Evolutionary conservation across 2,329 filamentous ascomycete genomes (phyloP).

Genomic region (Neofusicoccum ribis): DNA sequence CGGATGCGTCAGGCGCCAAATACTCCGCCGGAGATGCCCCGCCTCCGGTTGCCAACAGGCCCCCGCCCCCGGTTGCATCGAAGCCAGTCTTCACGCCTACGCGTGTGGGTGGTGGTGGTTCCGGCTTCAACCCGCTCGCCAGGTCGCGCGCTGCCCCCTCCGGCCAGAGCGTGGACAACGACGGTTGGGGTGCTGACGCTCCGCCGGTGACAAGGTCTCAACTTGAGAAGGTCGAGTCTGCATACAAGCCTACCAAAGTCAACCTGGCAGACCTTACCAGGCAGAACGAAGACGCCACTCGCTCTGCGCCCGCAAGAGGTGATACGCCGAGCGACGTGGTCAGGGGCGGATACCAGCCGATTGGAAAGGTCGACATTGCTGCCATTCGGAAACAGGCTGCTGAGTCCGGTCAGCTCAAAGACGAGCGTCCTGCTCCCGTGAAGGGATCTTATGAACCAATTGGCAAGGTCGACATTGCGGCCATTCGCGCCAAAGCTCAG

Average conservation of each 20-base stretch:
- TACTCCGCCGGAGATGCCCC: slow-evolving; percentile 71
- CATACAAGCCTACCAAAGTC: slow-evolving; percentile 94
- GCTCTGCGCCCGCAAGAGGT: slow-evolving; percentile 50
- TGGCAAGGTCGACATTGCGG: slow-evolving; percentile 95
- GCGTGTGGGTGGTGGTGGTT: slow-evolving; percentile 48
- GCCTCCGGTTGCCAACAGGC: slow-evolving; percentile 53
- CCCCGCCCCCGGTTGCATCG: slow-evolving; percentile 71
- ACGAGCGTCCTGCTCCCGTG: slow-evolving; percentile 80
- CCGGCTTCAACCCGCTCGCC: slow-evolving; percentile 67
- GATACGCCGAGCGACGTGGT: slow-evolving; percentile 64
- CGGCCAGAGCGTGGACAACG: slow-evolving; percentile 67
- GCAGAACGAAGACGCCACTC: slow-evolving; percentile 68
- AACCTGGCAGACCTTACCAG: slow-evolving; percentile 84
- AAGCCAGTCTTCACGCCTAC: slow-evolving; percentile 93
- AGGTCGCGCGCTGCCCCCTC: slow-evolving; percentile 56
- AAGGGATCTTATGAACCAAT: slow-evolving; percentile 94
- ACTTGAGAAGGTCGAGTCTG: slow-evolving; percentile 86
- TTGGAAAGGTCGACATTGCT: slow-evolving; percentile 97
- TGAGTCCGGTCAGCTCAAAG: slow-evolving; percentile 56
- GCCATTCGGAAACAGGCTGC: slow-evolving; percentile 76
- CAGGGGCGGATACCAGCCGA: slow-evolving; percentile 83
- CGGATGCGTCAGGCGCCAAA: slow-evolving; percentile 91
- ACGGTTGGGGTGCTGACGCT: slow-evolving; percentile 94
- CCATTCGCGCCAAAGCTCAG: slow-evolving; percentile 82
- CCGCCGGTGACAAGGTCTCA: slow-evolving; percentile 85